Base-by-base conservation (phyloP, 75 land plant genomes). In the Pinus taeda region DNA sequence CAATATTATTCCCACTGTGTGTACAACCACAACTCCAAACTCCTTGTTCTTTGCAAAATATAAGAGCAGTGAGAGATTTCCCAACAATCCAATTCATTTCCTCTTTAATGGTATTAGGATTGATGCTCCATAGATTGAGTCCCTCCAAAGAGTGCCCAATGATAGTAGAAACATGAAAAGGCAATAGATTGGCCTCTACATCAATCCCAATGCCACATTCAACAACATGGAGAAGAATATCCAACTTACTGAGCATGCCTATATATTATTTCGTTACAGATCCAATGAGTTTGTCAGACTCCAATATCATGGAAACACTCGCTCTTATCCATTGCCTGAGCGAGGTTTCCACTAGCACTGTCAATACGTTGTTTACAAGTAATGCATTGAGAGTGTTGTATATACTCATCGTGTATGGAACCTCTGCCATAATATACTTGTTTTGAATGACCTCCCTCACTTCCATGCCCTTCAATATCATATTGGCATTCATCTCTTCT, bases 281-380 rank as follows among this genome's bases (percentile, higher is more conserved):
- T 0, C 26, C 26, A 26, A 0, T 26, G 0, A 26, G 26, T 26
- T 83, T 87, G 60, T 93, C 94, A 15, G 93, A 79, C 83, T 94
- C 93, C 80, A 96, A 37, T 13, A 96, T 92, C 93, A 90, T 87
- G 55, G 96, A 91, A 22, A 97, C 97, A 12, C 99, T 97, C 3
- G 97, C 97, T 2, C 98, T 96, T 21, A 92, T 90, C 97, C 97
- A 96, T 4, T 90, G 90, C 0, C 94, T 93, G 18, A 96, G 96
- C 7, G 98, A 96, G 14, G 96, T 96, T 14, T 93, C 97, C 77
- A 96, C 98, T 21, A 96, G 91, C 59, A 93, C 91, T 55, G 93
- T 94, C 73, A 85, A 71, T 73, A 96, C 88, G 78, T 77, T 62
- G 84, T 90, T 87, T 30, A 94, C 97, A 42, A 89, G 81, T 74